Evolutionary conservation across 164 flowering plant genomes (phyloP).

Genomic region (Cinnamomum chago): DNA sequence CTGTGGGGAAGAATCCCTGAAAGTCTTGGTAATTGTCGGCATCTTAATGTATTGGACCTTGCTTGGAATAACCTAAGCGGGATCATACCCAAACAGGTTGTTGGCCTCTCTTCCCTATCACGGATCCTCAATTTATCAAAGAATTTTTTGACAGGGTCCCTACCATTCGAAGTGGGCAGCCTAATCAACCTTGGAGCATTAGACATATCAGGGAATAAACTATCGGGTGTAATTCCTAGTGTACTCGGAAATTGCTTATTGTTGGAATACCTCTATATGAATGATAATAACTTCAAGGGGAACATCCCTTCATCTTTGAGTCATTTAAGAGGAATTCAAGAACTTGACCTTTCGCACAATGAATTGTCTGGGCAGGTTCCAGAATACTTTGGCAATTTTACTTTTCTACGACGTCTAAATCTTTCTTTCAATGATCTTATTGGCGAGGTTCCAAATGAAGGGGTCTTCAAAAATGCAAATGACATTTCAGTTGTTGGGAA

Average conservation of each 20-base stretch:
- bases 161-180: constrained; percentile 33
- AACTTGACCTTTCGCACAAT: constrained; percentile 16
- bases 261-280: constrained; percentile 11
- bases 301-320: constrained; percentile 17
- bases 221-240: constrained; percentile 36
- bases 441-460: constrained; percentile 7
- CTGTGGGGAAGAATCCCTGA: neutral
- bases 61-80: neutral
- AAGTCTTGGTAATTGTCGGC: neutral
- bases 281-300: constrained; percentile 24
- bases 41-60: neutral
- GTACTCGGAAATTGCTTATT: constrained; percentile 20
- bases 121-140: constrained; percentile 28
- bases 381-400: neutral
- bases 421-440: constrained; percentile 14
- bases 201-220: constrained; percentile 21
- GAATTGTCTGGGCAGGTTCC: constrained; percentile 17
- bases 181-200: constrained; percentile 15
- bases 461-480: neutral
- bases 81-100: constrained; percentile 27
- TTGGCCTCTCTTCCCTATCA: constrained; percentile 14
- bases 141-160: constrained; percentile 34
- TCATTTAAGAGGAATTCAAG: constrained; percentile 3
- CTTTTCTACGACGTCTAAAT: neutral
- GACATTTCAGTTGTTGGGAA: neutral